These are phyloP conservation scores for Pseudogymnoascus sp. DNA, from an alignment of 2,329 filamentous ascomycete species.

Conservation along the genomic window DNA sequence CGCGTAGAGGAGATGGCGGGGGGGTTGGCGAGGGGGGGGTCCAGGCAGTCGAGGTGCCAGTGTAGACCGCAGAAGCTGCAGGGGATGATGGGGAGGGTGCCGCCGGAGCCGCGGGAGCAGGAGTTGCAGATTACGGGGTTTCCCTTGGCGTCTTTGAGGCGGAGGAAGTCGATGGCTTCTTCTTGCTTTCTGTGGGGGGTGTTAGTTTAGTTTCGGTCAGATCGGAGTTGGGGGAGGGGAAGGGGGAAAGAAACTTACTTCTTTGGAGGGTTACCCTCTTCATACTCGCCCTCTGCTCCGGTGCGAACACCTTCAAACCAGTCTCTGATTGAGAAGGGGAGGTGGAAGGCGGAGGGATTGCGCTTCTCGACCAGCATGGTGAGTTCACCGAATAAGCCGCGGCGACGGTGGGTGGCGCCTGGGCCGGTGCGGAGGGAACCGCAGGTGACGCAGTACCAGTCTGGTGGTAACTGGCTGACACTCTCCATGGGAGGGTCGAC, in stretches of 20 bases:
- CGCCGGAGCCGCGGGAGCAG: slow-evolving; percentile 55
- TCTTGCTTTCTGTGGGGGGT: slow-evolving; percentile 41
- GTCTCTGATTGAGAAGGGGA: slow-evolving; percentile 63
- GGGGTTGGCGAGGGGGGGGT: slow-evolving; percentile 72
- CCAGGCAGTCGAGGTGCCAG: slow-evolving; percentile 90
- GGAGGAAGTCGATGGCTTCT: slow-evolving; percentile 57
- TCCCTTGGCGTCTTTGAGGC: slow-evolving; percentile 61
- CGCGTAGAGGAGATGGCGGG: slow-evolving; percentile 51
- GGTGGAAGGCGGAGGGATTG: slow-evolving; percentile 62
- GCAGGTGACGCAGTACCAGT: slow-evolving; percentile 81
- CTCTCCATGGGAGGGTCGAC: slow-evolving; percentile 63
- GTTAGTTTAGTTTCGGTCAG: neutral
- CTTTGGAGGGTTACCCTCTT: slow-evolving; percentile 48
- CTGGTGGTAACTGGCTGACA: slow-evolving; percentile 53
- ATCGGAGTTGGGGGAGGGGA: neutral
- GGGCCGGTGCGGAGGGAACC: neutral
- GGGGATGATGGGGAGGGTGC: slow-evolving; percentile 62
- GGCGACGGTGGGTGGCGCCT: slow-evolving; percentile 34
- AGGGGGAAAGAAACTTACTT: slow-evolving; percentile 43
- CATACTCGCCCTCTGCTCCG: slow-evolving; percentile 70
- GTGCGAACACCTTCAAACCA: slow-evolving; percentile 74
- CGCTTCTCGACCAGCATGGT: slow-evolving; percentile 56
- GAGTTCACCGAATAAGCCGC: slow-evolving; percentile 52
- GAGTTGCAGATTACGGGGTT: slow-evolving; percentile 67
- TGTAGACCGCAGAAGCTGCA: slow-evolving; percentile 75